Evolutionary conservation across 768 basidiomycete genomes (phyloP).

Genomic region (Lactarius akahatsu): DNA sequence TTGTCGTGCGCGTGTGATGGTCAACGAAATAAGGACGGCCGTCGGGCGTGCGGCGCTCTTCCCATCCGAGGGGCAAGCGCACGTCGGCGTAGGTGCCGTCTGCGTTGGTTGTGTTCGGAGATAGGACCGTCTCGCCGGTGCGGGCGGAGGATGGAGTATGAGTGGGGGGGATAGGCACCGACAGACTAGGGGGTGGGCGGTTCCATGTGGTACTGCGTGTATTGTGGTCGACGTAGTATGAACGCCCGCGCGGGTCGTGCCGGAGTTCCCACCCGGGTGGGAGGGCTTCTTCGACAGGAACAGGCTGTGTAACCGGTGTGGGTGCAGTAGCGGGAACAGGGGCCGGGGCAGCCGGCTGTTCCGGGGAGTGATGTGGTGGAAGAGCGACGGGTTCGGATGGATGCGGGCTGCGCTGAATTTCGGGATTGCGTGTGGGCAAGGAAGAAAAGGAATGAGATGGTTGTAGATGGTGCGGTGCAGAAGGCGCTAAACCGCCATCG

Average conservation of each 20-base stretch:
- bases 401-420: conserved; percentile 27
- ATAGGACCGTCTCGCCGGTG: conserved; percentile 6
- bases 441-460: conserved; percentile 23
- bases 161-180: conserved; percentile 31
- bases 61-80: conserved; percentile 87
- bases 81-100: conserved; percentile 52
- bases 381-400: conserved; percentile 7
- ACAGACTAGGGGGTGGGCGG: conserved; percentile 43
- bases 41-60: conserved; percentile 87
- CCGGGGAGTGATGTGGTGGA: conserved; percentile 12
- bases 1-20: conserved; percentile 82
- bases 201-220: conserved; percentile 81
- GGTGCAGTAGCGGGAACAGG: conserved; percentile 10
- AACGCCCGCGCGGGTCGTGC: conserved; percentile 63
- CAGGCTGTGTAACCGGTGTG: conserved; percentile 31
- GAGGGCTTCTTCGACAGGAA: conserved; percentile 57
- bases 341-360: conserved; percentile 15
- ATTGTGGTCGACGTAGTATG: conserved; percentile 88
- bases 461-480: conserved; percentile 12
- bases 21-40: conserved; percentile 76
- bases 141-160: conserved; percentile 28
- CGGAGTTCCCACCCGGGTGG: conserved; percentile 86
- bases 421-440: conserved; percentile 29
- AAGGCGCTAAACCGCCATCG: conserved; percentile 19
- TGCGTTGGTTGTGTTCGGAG: conserved; percentile 28